Conservation (phyloP, 768 basidiomycete species). For the Panus rudis region DNA sequence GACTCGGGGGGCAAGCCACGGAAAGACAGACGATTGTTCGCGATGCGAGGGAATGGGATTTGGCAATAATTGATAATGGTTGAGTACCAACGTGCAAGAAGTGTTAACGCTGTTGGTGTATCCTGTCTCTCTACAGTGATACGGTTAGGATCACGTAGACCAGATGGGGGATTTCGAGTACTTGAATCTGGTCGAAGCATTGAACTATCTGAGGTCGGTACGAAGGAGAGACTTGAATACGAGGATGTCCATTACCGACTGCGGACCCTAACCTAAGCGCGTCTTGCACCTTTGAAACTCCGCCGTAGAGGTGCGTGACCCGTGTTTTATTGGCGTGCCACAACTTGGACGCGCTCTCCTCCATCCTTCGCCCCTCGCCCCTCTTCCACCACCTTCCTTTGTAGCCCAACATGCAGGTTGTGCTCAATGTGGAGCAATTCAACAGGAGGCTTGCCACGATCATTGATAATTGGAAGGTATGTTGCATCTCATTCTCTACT, state of each 20-base stretch:
- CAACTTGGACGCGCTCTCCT: constrained; percentile 7
- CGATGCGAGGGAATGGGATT: too few relatives aligned
- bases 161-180: too few relatives aligned
- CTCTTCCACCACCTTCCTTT: constrained; percentile 14
- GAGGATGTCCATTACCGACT: neutral
- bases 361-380: constrained; percentile 7
- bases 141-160: too few relatives aligned
- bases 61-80: too few relatives aligned
- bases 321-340: constrained; percentile 13
- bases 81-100: too few relatives aligned
- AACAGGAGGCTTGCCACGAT: constrained; percentile 24
- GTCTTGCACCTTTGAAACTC: neutral
- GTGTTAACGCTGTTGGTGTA: too few relatives aligned
- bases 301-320: constrained; percentile 6
- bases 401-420: constrained; percentile 50
- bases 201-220: too few relatives aligned
- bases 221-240: too few relatives aligned
- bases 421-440: constrained; percentile 48
- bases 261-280: neutral
- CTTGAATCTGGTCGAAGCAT: too few relatives aligned
- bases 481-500: constrained; percentile 9
- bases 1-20: too few relatives aligned
- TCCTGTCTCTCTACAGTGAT: too few relatives aligned
- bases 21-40: too few relatives aligned
- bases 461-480: constrained; percentile 30